phyloP scores from a whole-genome alignment of 495 filamentous ascomycete species.

The Penicillium maclennaniae region DNA sequence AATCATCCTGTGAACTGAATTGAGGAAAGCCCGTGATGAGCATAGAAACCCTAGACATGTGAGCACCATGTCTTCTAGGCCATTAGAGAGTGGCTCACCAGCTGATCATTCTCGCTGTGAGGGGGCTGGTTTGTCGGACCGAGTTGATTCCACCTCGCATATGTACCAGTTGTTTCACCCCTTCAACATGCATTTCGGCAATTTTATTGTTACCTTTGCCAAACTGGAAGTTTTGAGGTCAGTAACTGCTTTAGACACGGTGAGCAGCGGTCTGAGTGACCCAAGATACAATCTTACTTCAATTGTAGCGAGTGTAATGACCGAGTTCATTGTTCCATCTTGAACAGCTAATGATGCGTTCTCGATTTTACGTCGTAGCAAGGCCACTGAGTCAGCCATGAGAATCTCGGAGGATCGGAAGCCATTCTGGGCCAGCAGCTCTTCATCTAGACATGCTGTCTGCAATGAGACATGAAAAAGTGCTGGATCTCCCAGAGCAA shows the following conservation, averaged over 20 bases:
- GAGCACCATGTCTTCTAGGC: neutral
- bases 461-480: slow-evolving; percentile 51
- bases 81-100: slow-evolving; percentile 32
- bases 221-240: slow-evolving; percentile 25
- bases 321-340: slow-evolving; percentile 52
- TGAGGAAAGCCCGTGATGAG: slow-evolving; percentile 46
- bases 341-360: slow-evolving; percentile 43
- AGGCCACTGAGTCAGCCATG: slow-evolving; percentile 48
- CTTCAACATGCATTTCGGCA: slow-evolving; percentile 48
- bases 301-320: slow-evolving; percentile 50
- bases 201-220: slow-evolving; percentile 46
- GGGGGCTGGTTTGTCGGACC: slow-evolving; percentile 44
- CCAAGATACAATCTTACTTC: slow-evolving; percentile 32
- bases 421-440: slow-evolving; percentile 43
- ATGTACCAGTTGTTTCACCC: slow-evolving; percentile 42
- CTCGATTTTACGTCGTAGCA: slow-evolving; percentile 43
- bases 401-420: slow-evolving; percentile 46
- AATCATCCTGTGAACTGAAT: slow-evolving; percentile 47
- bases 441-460: slow-evolving; percentile 52
- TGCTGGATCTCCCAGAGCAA: slow-evolving; percentile 47
- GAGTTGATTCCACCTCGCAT: slow-evolving; percentile 46
- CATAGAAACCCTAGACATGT: slow-evolving; percentile 45
- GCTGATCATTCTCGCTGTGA: slow-evolving; percentile 50
- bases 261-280: neutral
- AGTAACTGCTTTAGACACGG: neutral